Base-by-base conservation (phyloP, 2,329 filamentous ascomycete genomes). In the Malbranchea zuffiana region DNA sequence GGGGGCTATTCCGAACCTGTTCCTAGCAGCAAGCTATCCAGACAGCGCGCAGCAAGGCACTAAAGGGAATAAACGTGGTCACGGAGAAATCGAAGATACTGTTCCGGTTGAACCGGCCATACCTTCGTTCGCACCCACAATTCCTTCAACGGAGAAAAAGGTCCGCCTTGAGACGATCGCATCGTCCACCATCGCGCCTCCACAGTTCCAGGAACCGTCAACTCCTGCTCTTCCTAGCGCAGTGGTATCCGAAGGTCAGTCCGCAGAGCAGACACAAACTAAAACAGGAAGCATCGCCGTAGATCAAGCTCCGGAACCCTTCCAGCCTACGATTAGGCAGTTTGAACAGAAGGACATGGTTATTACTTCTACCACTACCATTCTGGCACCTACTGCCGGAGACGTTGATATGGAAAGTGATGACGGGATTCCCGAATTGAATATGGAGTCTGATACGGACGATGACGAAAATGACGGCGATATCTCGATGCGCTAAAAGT, bases 391-490 rank as follows among this genome's bases (percentile, higher is more conserved):
- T 44, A 38, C 39, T 24, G 24, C 40, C 3, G 45, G 46, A 18
- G 45, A 47, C 19, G 46, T 47, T 12, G 60, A 55, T 18, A 60
- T 63, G 34, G 60, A 61, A 20, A 66, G 61, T 41, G 67, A 65
- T 40, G 66, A 66, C 44, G 68, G 68, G 37, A 60, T 69, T 43
- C 68, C 68, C 2, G 57, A 62, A 19, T 52, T 71, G 26, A 61
- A 67, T 40, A 48, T 65, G n/a, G 63, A 63, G 12, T 47, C 62
- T n/a, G 64, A 66, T 44, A 64, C 63, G 3, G 62, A 63, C 32
- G 61, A 65, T 20, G 63, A 65, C 5, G 55, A 57, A 4, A 52
- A 52, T 4, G 50, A 56, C 31, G 35, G 27, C 20, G 27, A 33
- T 15, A 8, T 30, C n/a, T 37, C 24, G 15, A 36, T 36, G 25